These are phyloP conservation scores for Kwoniella pini DNA, from an alignment of 768 basidiomycete genomes.

Conservation along the genomic window DNA sequence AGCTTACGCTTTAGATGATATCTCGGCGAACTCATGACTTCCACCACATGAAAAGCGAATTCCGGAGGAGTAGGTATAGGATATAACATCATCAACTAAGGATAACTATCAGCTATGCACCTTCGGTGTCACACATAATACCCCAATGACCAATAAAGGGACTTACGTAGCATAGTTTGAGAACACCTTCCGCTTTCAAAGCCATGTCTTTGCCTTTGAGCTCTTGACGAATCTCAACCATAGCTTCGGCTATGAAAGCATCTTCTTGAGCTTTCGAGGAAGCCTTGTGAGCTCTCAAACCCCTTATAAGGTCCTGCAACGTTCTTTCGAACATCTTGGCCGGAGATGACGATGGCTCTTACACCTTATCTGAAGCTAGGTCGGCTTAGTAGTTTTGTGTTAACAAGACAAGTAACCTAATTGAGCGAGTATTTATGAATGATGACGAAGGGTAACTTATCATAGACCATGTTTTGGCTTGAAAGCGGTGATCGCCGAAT, in stretches of 20 bases:
- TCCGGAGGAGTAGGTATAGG: constrained; percentile 86
- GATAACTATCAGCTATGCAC: not conserved
- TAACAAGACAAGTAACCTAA: not conserved
- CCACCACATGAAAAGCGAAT: constrained; percentile 95
- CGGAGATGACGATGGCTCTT: too few relatives aligned
- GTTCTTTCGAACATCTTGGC: constrained; percentile 88
- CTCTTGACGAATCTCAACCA: constrained; percentile 71
- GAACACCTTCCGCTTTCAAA: constrained; percentile 87
- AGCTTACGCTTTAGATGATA: constrained; percentile 74
- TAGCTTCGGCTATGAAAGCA: constrained; percentile 68
- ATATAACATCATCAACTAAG: constrained; percentile 89
- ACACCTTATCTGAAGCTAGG: too few relatives aligned
- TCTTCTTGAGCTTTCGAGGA: constrained; percentile 84
- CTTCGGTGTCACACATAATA: too few relatives aligned
- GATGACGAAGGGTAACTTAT: not conserved
- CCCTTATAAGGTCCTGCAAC: constrained; percentile 90
- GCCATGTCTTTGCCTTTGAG: constrained; percentile 94
- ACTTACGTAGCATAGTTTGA: constrained; percentile 96
- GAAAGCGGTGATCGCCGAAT: constrained; percentile 11
- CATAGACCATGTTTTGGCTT: not conserved
- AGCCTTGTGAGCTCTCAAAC: constrained; percentile 89
- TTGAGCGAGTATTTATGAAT: not conserved
- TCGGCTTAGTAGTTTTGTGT: too few relatives aligned
- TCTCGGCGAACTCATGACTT: constrained; percentile 93
- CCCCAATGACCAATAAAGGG: too few relatives aligned